These are phyloP conservation scores for Lophiostoma macrostomum DNA, from an alignment of 495 filamentous ascomycete species.

Conservation along the genomic window DNA sequence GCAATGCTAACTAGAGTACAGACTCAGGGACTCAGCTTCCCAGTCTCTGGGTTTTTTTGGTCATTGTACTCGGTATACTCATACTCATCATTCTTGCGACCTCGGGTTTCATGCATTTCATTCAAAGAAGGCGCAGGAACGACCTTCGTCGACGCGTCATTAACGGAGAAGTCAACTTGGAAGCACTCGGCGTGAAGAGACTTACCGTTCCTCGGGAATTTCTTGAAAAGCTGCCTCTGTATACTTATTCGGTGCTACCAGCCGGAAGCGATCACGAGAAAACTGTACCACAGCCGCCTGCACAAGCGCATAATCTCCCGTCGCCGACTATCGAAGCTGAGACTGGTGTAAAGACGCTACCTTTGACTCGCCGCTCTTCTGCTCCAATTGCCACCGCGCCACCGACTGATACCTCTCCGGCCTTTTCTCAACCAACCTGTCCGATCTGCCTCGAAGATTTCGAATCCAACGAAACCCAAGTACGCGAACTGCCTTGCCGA, in stretches of 20 bases:
- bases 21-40: slow-evolving; percentile 49
- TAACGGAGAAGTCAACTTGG: slow-evolving; percentile 74
- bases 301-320: slow-evolving; percentile 19
- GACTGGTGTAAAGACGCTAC: slow-evolving; percentile 31
- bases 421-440: slow-evolving; percentile 68
- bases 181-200: slow-evolving; percentile 72
- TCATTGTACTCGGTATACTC: slow-evolving; percentile 75
- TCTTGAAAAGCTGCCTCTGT: slow-evolving; percentile 69
- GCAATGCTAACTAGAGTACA: slow-evolving; percentile 30
- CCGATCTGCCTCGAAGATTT: slow-evolving; percentile 86
- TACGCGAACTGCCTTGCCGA: slow-evolving; percentile 80
- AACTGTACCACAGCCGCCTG: background rate
- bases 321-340: slow-evolving; percentile 25
- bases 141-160: slow-evolving; percentile 65
- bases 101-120: slow-evolving; percentile 68
- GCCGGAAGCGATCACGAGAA: slow-evolving; percentile 1
- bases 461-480: slow-evolving; percentile 59
- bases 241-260: slow-evolving; percentile 54
- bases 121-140: slow-evolving; percentile 64
- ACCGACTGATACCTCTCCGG: slow-evolving; percentile 8
- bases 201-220: slow-evolving; percentile 66
- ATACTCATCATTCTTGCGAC: slow-evolving; percentile 61
- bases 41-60: slow-evolving; percentile 77
- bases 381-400: slow-evolving; percentile 24
- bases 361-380: slow-evolving; percentile 30